These are phyloP conservation scores for Fusarium transvaalense DNA, from an alignment of 2,329 filamentous ascomycete species.

Conservation along the genomic window DNA sequence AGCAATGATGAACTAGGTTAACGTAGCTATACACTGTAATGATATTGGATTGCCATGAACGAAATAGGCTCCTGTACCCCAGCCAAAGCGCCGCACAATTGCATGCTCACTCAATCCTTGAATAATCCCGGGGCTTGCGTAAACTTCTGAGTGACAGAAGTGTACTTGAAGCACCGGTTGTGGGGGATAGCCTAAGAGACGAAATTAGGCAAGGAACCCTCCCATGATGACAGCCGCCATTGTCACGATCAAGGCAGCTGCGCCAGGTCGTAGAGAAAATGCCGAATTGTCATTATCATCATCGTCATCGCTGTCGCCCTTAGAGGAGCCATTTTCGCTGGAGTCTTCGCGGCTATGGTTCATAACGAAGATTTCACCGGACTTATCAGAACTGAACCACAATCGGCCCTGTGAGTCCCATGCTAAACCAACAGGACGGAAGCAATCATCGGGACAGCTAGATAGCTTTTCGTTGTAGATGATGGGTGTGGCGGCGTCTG, in stretches of 20 bases:
- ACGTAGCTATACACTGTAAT: slow-evolving; percentile 3
- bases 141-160: too few species aligned
- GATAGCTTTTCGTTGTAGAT: slow-evolving; percentile 66
- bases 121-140: not conserved
- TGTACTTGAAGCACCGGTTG: too few species aligned
- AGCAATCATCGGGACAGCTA: slow-evolving; percentile 68
- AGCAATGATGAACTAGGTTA: slow-evolving; percentile 20
- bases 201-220: too few species aligned
- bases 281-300: slow-evolving; percentile 38
- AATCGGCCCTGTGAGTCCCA: slow-evolving; percentile 65
- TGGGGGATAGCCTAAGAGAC: too few species aligned
- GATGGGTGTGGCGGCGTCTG: slow-evolving; percentile 63
- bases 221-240: slow-evolving; percentile 49
- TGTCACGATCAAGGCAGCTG: slow-evolving; percentile 44
- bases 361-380: slow-evolving; percentile 74
- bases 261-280: slow-evolving; percentile 36
- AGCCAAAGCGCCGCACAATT: not conserved
- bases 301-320: slow-evolving; percentile 11
- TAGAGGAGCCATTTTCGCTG: slow-evolving; percentile 5
- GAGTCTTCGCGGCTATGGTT: slow-evolving; percentile 7
- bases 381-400: slow-evolving; percentile 72
- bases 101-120: not conserved
- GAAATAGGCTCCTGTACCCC: not conserved
- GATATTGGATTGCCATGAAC: not conserved
- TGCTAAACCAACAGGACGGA: slow-evolving; percentile 72